Evolutionary conservation across 768 basidiomycete genomes (phyloP).

Genomic region (Phylloporus scabripes): DNA sequence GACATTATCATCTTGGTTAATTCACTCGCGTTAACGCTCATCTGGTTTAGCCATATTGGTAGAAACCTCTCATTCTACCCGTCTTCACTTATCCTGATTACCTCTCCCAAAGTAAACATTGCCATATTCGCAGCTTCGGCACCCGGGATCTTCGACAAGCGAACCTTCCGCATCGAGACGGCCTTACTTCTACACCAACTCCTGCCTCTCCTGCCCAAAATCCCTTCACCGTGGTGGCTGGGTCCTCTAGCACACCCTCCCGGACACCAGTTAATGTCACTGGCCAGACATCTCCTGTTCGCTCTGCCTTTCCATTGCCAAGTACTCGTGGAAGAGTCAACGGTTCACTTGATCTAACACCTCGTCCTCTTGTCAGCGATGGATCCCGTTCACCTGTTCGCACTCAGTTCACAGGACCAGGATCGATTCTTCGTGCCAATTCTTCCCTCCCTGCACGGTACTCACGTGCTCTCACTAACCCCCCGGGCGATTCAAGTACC

Average conservation of each 20-base stretch:
- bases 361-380: conserved; percentile 10
- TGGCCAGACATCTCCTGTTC: conserved; percentile 24
- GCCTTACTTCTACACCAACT: conserved; percentile 32
- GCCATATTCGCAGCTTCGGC: conserved; percentile 76
- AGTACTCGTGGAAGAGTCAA: conserved; percentile 18
- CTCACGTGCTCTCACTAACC: conserved; percentile 16
- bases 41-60: conserved; percentile 41
- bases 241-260: conserved; percentile 6
- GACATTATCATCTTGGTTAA: conserved; percentile 14
- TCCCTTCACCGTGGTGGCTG: conserved; percentile 14
- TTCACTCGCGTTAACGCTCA: conserved; percentile 2
- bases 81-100: background rate
- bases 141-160: conserved; percentile 68
- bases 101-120: conserved; percentile 57
- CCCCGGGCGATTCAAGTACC: conserved; percentile 9
- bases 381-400: conserved; percentile 26
- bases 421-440: conserved; percentile 38
- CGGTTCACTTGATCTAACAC: conserved; percentile 25
- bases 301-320: conserved; percentile 32
- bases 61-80: conserved; percentile 6
- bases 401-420: conserved; percentile 23
- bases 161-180: conserved; percentile 53
- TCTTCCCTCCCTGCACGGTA: conserved; percentile 38
- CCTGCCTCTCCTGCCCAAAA: conserved; percentile 25
- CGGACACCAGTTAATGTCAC: conserved; percentile 19